Conservation (phyloP, 495 filamentous ascomycete species). For the Penicillium goetzii region DNA sequence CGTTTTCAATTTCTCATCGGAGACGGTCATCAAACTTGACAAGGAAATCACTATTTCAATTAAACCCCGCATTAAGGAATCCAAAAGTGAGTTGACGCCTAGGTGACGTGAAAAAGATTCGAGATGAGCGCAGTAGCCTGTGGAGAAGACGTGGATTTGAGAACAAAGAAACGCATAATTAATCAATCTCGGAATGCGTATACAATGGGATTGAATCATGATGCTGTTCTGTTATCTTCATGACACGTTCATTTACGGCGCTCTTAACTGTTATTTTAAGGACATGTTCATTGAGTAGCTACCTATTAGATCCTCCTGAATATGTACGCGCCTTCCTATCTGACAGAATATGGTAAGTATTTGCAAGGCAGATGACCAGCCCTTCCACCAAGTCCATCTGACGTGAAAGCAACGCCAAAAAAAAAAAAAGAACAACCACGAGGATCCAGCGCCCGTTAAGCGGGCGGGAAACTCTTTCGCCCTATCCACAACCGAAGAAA, state of each 20-base stretch:
- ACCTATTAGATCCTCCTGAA: neutral
- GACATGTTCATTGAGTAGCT: neutral
- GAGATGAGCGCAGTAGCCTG: neutral
- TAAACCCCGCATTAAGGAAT: neutral
- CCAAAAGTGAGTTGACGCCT: neutral
- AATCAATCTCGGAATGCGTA: neutral
- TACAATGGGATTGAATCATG: neutral
- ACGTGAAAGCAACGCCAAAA: neutral
- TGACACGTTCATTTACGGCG: neutral
- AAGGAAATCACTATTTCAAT: neutral
- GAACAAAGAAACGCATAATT: neutral
- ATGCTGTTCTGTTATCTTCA: neutral
- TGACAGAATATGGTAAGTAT: conserved; percentile 2
- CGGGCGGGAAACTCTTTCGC: neutral
- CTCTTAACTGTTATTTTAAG: neutral
- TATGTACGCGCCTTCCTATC: neutral
- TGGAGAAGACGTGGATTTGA: neutral
- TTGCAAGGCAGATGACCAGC: neutral
- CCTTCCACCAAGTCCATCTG: neutral
- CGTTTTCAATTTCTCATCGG: too few species aligned
- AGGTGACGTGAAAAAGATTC: neutral
- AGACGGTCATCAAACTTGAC: too few species aligned
- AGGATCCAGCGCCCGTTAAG: conserved; percentile 2
- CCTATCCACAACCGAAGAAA: neutral
- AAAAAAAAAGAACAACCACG: neutral